phyloP scores from a whole-genome alignment of 2,329 filamentous ascomycete species.

The Ascosphaera acerosa region DNA sequence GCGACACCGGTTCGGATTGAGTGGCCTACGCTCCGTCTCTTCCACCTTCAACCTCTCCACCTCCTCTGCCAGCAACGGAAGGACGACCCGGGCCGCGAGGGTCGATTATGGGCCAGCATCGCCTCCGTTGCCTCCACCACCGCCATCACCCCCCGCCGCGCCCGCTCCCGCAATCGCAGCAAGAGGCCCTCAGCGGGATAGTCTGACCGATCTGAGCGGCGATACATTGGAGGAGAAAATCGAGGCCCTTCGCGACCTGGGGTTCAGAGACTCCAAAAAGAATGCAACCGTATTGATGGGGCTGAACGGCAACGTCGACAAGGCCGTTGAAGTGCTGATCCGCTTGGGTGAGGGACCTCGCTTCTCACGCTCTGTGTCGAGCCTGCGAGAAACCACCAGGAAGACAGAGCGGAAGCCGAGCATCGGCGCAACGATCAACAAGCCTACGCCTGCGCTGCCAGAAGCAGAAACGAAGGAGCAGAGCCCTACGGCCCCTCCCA shows the following conservation, averaged over 20 bases:
- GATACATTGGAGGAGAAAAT: constrained; percentile 52
- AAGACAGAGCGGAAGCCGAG: constrained; percentile 7
- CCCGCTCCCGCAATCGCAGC: constrained; percentile 14
- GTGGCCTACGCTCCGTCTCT: constrained; percentile 40
- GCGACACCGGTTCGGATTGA: constrained; percentile 34
- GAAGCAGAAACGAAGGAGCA: constrained; percentile 40
- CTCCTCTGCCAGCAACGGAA: constrained; percentile 28
- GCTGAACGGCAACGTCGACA: constrained; percentile 62
- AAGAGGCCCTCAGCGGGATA: constrained; percentile 55
- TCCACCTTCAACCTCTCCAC: constrained; percentile 41
- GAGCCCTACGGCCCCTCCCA: constrained; percentile 13
- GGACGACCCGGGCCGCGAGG: constrained; percentile 37
- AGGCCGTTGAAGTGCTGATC: constrained; percentile 60
- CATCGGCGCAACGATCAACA: constrained; percentile 4
- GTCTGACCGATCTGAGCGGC: constrained; percentile 26
- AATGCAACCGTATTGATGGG: constrained; percentile 64
- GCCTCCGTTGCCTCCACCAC: no score
- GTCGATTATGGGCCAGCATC: no score
- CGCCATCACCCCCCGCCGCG: constrained; percentile 8
- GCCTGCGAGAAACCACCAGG: constrained; percentile 24
- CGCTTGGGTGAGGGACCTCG: constrained; percentile 44
- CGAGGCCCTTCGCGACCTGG: constrained; percentile 61
- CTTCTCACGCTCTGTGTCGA: constrained; percentile 25
- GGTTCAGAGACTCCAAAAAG: constrained; percentile 59
- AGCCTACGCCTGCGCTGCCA: constrained; percentile 18